Evolutionary conservation across 2,329 filamentous ascomycete species (phyloP).

Genomic region (Fusarium sp.): DNA sequence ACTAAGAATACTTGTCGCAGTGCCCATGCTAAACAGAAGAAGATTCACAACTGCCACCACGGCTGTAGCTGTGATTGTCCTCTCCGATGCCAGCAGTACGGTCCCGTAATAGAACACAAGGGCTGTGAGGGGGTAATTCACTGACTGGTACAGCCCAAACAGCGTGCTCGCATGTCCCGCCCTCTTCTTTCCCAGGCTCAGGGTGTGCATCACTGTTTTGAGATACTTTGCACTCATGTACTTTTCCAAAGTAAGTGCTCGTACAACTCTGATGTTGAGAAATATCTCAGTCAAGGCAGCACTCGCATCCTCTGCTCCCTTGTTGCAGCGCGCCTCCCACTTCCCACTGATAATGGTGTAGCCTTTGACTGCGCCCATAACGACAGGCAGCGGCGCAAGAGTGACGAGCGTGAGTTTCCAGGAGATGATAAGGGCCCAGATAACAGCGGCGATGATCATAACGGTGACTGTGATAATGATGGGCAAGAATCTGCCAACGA

Average conservation of each 20-base stretch:
- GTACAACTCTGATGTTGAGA: slow-evolving; percentile 81
- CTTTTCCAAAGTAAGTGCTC: slow-evolving; percentile 77
- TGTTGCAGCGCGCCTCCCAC: slow-evolving; percentile 79
- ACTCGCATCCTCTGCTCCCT: slow-evolving; percentile 69
- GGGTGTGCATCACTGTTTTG: slow-evolving; percentile 62
- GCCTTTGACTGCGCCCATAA: slow-evolving; percentile 73
- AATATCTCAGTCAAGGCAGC: slow-evolving; percentile 78
- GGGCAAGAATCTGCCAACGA: slow-evolving; percentile 82
- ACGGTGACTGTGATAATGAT: slow-evolving; percentile 73
- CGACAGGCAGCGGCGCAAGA: slow-evolving; percentile 74
- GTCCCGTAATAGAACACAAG: slow-evolving; percentile 88
- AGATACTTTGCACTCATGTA: slow-evolving; percentile 77
- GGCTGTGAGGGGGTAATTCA: slow-evolving; percentile 78
- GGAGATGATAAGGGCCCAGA: slow-evolving; percentile 79
- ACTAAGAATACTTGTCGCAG: slow-evolving; percentile 75
- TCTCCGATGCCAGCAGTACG: slow-evolving; percentile 67
- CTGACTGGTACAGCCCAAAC: slow-evolving; percentile 82
- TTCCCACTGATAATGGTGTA: slow-evolving; percentile 74
- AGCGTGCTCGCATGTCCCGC: slow-evolving; percentile 76
- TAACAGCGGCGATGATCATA: slow-evolving; percentile 76
- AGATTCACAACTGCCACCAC: slow-evolving; percentile 84
- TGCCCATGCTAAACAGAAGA: slow-evolving; percentile 85
- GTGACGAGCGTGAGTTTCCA: slow-evolving; percentile 88
- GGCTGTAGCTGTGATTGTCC: slow-evolving; percentile 62
- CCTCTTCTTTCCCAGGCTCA: slow-evolving; percentile 73